Base-by-base conservation (phyloP, 805 yeast genomes). In the Saccharomycopsis guyanensis region DNA sequence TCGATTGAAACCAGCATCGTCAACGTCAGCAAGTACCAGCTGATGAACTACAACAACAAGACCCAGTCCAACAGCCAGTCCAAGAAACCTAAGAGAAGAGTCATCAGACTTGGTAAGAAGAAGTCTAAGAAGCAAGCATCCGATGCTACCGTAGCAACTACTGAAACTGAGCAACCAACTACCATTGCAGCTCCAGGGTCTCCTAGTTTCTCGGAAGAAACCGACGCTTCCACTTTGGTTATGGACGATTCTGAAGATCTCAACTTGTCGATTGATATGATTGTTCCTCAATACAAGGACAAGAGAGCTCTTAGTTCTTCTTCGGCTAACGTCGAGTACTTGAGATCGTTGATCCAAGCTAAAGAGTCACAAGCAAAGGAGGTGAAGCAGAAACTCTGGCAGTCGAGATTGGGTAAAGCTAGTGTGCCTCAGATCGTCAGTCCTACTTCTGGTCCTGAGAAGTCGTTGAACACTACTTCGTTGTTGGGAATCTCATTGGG, bases 41-140 rank as follows among this genome's bases (percentile, higher is more conserved):
- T 38, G 35, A 47, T 50, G 42, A 50, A 40, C 19, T 50, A 47
- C 29, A 46, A 40, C 16, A 50, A 43, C 27, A 45, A 43, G n/a
- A 38, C 40, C 13, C 50, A 50, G 34, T 27, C 38, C 5, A 50
- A 46, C 24, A 46, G 42, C 20, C 25, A 31, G 8, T 43, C 38
- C 8, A 49, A 55, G 24, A 55, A 53, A 33, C 65, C 61, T 10
- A 53, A 56, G 33, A 54, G 66, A 23, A 52, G 68, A 18, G 61
- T 59, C 3, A 50, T 64, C 33, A 54, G 55, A 37, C 43, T 61
- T 29, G 39, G 43, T 8, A 39, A 29, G 23, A 42, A 44, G 39
- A 40, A 46, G 45, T 37, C 22, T 5, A 24, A 19, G 3, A 33
- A 33, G 20, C 37, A 15, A 15, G 37, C 18, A 15, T 10, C 13